Base-by-base conservation (phyloP, 345 rosid species). In the Moricandia arvensis region DNA sequence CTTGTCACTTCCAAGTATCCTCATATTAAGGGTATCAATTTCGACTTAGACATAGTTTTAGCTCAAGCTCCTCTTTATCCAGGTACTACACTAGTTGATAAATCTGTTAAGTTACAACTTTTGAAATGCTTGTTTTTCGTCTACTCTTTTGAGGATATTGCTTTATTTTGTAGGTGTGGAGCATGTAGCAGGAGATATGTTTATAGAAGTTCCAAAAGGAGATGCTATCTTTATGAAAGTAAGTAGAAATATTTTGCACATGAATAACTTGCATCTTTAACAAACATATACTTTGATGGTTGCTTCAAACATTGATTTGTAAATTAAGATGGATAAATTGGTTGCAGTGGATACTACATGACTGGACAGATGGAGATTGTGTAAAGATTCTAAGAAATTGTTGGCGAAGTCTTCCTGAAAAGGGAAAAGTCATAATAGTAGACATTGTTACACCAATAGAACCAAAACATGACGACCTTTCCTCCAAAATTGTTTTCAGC, bases 341-440 rank as follows among this genome's bases (percentile, higher is more conserved):
- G 10, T 62, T 51, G 30, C 57, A 82, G 85, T 76, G 85, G 81
- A 76, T 84, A 45, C 69, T 83, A 3, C 84, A 80, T 51, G 76
- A 34, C 26, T 82, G 85, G 86, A 66, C 76, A 24, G 86, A 84
- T 41, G 81, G 79, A 34, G 66, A 47, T 30, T 84, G 88, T 79
- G 53, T 45, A 5, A 45, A 45, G 17, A 45, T 45, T 45, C 17
- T 45, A n/a, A 45, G n/a, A n/a, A 45, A 45, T 8, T 45, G 53
- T 45, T 45, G 53, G 53, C n/a, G 3, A 2, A 45, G 53, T 45
- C 53, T 84, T 5, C 86, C 85, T 0, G 15, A 60, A 5, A 45
- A 34, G 7, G 53, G 89, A 85, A 85, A 83, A 75, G 80, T 80
- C 47, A 80, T 85, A 1, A 27, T 85, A 10, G 79, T 76, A 62